phyloP scores from a whole-genome alignment of 2,329 filamentous ascomycete genomes.

The Hymenoscyphus scutula region DNA sequence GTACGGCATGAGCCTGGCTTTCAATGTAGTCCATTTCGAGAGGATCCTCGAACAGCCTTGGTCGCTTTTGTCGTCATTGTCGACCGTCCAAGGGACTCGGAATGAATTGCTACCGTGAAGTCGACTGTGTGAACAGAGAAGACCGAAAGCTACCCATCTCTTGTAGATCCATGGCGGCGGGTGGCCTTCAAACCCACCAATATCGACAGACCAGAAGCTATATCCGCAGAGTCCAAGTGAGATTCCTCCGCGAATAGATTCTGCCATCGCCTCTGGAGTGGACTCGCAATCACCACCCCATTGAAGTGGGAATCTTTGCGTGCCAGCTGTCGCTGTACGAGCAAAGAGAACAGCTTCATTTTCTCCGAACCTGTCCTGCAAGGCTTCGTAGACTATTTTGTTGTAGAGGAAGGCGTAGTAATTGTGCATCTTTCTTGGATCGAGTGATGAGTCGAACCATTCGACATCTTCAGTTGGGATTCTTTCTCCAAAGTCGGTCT shows the following conservation, averaged over 20 bases:
- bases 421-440: conserved; percentile 61
- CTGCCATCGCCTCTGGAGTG: conserved; percentile 60
- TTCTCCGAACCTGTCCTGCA: conserved; percentile 47
- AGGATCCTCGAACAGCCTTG: conserved; percentile 49
- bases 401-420: conserved; percentile 63
- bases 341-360: conserved; percentile 57
- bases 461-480: conserved; percentile 55
- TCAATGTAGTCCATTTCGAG: conserved; percentile 45
- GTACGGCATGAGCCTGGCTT: conserved; percentile 58
- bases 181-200: conserved; percentile 61
- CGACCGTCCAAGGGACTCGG: conserved; percentile 63
- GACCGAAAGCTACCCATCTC: conserved; percentile 62
- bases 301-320: conserved; percentile 56
- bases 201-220: conserved; percentile 61
- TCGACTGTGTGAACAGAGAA: conserved; percentile 58
- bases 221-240: conserved; percentile 56
- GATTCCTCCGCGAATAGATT: conserved; percentile 58
- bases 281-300: conserved; percentile 65
- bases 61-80: conserved; percentile 50
- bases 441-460: conserved; percentile 49
- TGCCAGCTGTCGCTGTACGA: conserved; percentile 55
- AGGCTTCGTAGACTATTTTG: conserved; percentile 54
- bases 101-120: conserved; percentile 59
- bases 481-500: conserved; percentile 62
- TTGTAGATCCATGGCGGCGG: conserved; percentile 60